Conservation (phyloP, 2,329 filamentous ascomycete genomes). For the Lojkania enalia region DNA sequence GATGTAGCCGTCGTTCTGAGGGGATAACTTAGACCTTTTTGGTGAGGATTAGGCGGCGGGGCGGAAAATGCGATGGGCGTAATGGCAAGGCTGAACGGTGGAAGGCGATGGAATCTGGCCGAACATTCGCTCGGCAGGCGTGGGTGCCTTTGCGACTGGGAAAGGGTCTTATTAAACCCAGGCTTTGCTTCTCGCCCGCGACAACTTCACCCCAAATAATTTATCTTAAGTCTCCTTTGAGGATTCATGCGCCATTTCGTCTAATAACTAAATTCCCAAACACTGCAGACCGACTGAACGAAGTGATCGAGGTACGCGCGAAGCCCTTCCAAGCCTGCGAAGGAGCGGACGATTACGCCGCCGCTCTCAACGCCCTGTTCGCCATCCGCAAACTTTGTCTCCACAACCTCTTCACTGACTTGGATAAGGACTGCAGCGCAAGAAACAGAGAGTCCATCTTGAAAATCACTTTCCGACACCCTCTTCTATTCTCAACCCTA, state of each 20-base stretch:
- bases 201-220: constrained; percentile 13
- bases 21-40: no score
- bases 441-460: neutral
- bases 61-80: no score
- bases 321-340: neutral
- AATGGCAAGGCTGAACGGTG: constrained; percentile 35
- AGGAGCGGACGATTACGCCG: neutral
- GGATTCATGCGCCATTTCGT: no score
- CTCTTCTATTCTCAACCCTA: constrained; percentile 24
- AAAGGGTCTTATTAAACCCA: constrained; percentile 41
- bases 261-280: no score
- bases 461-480: neutral
- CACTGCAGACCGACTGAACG: no score
- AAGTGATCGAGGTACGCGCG: no score
- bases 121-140: constrained; percentile 43
- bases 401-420: no score
- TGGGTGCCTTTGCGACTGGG: constrained; percentile 35
- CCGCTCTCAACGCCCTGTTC: neutral
- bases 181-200: constrained; percentile 23
- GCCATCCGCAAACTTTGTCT: no score
- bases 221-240: no score
- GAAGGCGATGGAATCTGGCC: constrained; percentile 40
- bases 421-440: no score
- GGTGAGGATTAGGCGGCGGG: no score
- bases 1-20: no score